Evolutionary conservation across 176 grass and related monocot species (phyloP).

Genomic region (Pontederia crassipes): DNA sequence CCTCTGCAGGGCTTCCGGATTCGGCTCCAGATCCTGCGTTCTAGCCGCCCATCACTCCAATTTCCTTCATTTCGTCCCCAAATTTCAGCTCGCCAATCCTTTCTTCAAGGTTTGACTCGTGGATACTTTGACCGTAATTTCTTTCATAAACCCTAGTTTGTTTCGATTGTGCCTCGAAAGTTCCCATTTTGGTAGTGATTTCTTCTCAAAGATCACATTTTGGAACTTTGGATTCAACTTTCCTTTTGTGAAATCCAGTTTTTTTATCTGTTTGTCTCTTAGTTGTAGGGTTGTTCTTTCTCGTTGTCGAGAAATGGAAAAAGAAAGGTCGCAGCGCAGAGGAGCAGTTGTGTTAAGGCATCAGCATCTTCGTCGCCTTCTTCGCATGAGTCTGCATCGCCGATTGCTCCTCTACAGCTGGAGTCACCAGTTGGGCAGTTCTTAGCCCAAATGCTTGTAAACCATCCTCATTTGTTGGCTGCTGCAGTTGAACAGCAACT

Average conservation of each 20-base stretch:
- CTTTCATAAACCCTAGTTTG: no score
- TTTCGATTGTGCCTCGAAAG: no score
- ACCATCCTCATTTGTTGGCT: conserved; percentile 76
- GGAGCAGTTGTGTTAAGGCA: conserved; percentile 35
- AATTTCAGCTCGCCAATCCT: conserved; percentile 21
- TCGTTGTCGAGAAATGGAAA: conserved; percentile 20
- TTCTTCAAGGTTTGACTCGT: conserved; percentile 45
- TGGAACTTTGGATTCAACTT: not conserved
- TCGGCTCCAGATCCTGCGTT: conserved; percentile 12
- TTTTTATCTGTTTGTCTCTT: not conserved
- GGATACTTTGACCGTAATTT: not conserved
- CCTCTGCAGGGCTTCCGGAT: conserved; percentile 26
- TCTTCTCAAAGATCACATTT: not conserved
- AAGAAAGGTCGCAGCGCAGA: not conserved
- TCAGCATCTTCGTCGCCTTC: conserved; percentile 36
- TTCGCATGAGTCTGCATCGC: conserved; percentile 30
- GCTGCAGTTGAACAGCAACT: conserved; percentile 91
- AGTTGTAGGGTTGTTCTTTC: conserved; percentile 37
- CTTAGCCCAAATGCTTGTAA: conserved; percentile 71
- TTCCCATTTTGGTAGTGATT: no score
- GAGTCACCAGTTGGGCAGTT: conserved; percentile 85
- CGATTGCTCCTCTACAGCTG: conserved; percentile 78
- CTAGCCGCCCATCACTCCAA: conserved; percentile 4
- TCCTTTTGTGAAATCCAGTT: not conserved
- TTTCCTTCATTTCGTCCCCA: conserved; percentile 28